A percentile compares a stretch with the other conserved stretches of the same genome.
These are phyloP conservation scores for Venturia aucupariae DNA, from an alignment of 2,329 filamentous ascomycete species.

Conservation along the genomic window DNA sequence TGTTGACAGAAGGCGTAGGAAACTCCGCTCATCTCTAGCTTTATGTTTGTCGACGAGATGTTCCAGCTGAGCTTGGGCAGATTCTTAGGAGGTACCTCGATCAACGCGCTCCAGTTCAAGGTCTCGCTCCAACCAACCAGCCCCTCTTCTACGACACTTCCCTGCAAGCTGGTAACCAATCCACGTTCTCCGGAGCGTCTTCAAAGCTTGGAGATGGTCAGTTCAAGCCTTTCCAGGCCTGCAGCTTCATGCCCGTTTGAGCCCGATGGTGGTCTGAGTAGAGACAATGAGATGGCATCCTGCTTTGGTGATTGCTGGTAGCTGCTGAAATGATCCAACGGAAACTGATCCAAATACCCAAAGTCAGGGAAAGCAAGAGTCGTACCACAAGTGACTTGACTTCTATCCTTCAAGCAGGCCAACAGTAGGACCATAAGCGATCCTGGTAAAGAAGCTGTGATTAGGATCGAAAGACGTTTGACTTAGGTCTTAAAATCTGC, in stretches of 20 bases:
- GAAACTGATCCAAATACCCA: background rate
- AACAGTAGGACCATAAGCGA: background rate
- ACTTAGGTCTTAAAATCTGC: background rate
- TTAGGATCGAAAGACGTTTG: background rate
- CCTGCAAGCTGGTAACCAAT: background rate
- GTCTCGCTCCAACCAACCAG: too few relatives aligned
- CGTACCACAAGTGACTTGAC: background rate
- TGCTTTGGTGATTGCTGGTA: background rate
- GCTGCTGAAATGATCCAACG: background rate
- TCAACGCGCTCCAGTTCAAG: background rate
- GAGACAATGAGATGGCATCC: background rate
- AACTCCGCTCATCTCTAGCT: background rate
- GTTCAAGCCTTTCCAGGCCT: background rate
- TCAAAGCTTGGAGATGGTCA: background rate
- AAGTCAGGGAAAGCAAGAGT: too few relatives aligned
- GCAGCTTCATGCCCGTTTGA: background rate
- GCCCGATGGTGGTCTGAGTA: background rate
- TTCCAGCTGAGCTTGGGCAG: background rate
- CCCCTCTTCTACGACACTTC: background rate
- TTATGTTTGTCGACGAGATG: background rate
- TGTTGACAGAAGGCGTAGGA: background rate
- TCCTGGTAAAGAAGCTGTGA: background rate
- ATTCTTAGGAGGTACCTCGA: too few relatives aligned
- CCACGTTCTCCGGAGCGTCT: background rate
- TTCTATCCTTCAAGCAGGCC: background rate